phyloP scores from a whole-genome alignment of 371 early-diverging fungal genomes.

The Mortierella sp. region DNA sequence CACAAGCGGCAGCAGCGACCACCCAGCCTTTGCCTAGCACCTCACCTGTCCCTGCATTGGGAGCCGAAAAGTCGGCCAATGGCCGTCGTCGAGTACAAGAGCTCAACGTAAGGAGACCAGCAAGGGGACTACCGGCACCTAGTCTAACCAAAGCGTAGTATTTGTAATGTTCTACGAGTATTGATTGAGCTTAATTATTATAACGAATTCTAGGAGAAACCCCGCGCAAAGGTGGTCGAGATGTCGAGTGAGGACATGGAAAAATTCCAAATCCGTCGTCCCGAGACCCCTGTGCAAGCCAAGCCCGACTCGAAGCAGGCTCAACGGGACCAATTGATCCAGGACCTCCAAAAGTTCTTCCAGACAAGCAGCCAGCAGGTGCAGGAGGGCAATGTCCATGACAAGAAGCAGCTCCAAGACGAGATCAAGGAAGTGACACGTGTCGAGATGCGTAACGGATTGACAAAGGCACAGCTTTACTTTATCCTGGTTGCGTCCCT shows the following conservation, averaged over 20 bases:
- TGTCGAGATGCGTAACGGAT: slow-evolving; percentile 79
- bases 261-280: slow-evolving; percentile 59
- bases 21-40: slow-evolving; percentile 7
- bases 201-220: slow-evolving; percentile 66
- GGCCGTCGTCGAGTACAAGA: slow-evolving; percentile 50
- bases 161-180: no score
- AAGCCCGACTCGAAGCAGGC: slow-evolving; percentile 56
- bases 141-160: no score
- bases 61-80: slow-evolving; percentile 33
- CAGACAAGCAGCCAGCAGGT: slow-evolving; percentile 23
- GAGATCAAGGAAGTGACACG: slow-evolving; percentile 82
- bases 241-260: slow-evolving; percentile 72
- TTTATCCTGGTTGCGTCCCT: slow-evolving; percentile 68
- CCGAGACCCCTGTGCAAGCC: slow-evolving; percentile 49
- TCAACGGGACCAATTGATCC: slow-evolving; percentile 48
- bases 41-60: slow-evolving; percentile 43
- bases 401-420: slow-evolving; percentile 53
- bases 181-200: no score
- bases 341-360: slow-evolving; percentile 52
- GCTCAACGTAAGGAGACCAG: slow-evolving; percentile 40
- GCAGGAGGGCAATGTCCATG: slow-evolving; percentile 6
- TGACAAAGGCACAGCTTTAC: slow-evolving; percentile 75
- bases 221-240: slow-evolving; percentile 76
- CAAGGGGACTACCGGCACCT: no score
- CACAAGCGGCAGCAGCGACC: slow-evolving; percentile 11